A percentile compares a stretch with the other conserved stretches of the same genome.
phyloP scores from a whole-genome alignment of 306 rosid species.

The Dryas alaskensis region DNA sequence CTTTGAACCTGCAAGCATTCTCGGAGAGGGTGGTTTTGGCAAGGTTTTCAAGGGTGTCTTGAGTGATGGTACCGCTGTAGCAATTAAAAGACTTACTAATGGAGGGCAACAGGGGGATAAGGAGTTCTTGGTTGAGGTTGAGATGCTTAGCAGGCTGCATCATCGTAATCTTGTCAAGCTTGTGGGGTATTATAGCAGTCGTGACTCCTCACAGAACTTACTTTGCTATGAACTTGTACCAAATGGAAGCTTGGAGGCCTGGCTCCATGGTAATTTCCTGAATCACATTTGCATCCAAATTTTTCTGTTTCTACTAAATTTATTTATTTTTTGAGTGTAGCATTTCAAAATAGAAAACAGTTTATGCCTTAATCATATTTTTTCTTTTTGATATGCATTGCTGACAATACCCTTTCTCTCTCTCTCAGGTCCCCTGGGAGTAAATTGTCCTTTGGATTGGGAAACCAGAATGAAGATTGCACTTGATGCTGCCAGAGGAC shows the following conservation, averaged over 20 bases:
- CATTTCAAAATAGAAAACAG: background rate
- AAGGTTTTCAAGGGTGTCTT: conserved; percentile 88
- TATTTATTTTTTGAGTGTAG: background rate
- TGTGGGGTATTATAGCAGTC: conserved; percentile 82
- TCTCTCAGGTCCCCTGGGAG: conserved; percentile 78
- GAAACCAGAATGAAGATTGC: conserved; percentile 98
- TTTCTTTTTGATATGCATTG: background rate
- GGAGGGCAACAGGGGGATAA: conserved; percentile 98
- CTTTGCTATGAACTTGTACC: conserved; percentile 97
- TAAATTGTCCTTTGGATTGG: conserved; percentile 97
- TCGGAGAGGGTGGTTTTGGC: conserved; percentile 99
- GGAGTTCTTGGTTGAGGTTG: conserved; percentile 91
- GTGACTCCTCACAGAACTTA: conserved; percentile 84
- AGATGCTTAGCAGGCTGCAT: conserved; percentile 97
- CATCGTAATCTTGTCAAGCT: conserved; percentile 95
- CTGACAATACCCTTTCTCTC: conserved; percentile 9
- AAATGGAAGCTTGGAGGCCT: conserved; percentile 97
- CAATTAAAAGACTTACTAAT: conserved; percentile 84
- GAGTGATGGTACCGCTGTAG: conserved; percentile 91
- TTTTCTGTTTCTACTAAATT: conserved; percentile 12
- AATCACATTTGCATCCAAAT: conserved; percentile 10
- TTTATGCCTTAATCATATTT: conserved; percentile 2
- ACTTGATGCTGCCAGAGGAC: conserved; percentile 96
- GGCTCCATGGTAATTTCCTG: conserved; percentile 87
- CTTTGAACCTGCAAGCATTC: conserved; percentile 71